phyloP scores from a whole-genome alignment of 2,329 filamentous ascomycete genomes.

The Chrysoporthe deuterocubensis region DNA sequence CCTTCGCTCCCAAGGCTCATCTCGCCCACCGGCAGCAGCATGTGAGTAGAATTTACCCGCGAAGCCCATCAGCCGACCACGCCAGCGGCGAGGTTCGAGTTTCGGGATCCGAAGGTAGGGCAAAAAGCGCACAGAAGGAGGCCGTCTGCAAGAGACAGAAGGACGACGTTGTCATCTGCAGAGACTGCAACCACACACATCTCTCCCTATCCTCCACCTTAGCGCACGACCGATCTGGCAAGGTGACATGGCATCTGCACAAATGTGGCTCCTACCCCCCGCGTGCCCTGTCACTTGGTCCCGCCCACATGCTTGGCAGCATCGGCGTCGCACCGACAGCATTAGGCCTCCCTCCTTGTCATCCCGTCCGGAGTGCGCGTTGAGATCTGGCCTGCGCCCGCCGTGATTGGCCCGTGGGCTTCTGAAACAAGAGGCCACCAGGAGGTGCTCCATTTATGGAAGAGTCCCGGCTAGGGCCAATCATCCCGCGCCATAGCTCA shows the following conservation, averaged over 20 bases:
- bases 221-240: conserved; percentile 10
- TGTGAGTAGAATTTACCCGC: neutral
- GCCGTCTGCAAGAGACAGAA: neutral
- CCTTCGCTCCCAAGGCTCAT: neutral
- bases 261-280: neutral
- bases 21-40: neutral
- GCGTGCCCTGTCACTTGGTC: neutral
- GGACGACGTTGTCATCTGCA: neutral
- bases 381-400: neutral
- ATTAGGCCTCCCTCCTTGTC: neutral
- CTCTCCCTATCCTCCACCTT: neutral
- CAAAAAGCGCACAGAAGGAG: neutral
- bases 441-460: neutral
- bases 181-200: neutral
- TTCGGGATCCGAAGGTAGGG: neutral
- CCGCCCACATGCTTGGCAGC: neutral
- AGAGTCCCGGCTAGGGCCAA: neutral
- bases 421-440: neutral
- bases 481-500: neutral
- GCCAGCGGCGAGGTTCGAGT: neutral
- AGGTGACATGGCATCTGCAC: conserved; percentile 9
- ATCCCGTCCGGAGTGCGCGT: conserved; percentile 4
- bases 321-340: conserved; percentile 5
- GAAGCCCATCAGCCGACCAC: neutral
- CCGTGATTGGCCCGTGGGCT: conserved; percentile 4